These are phyloP conservation scores for Penicillium rolfsii DNA, from an alignment of 2,329 filamentous ascomycete genomes.

Conservation along the genomic window DNA sequence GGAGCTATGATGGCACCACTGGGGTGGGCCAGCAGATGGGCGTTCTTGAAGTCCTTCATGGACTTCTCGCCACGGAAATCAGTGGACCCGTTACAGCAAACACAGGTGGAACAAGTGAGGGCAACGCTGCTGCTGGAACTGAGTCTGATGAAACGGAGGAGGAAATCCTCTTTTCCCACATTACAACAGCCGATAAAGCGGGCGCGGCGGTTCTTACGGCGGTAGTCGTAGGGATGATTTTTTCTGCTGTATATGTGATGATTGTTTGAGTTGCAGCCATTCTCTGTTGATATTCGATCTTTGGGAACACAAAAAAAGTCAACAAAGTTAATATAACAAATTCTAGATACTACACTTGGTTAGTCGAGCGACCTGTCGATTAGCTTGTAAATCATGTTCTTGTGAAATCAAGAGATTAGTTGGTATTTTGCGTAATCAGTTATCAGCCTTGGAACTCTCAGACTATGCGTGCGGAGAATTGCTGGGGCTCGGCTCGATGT, in stretches of 20 bases:
- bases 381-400: too few relatives aligned
- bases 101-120: constrained; percentile 39
- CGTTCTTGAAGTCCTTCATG: constrained; percentile 41
- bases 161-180: constrained; percentile 19
- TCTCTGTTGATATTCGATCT: neutral
- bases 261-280: constrained; percentile 6
- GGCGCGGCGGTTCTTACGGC: constrained; percentile 50
- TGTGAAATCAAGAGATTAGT: too few relatives aligned
- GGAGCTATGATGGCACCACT: constrained; percentile 41
- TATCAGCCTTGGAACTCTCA: too few relatives aligned
- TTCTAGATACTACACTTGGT: too few relatives aligned
- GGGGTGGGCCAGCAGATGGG: constrained; percentile 49
- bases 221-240: constrained; percentile 26
- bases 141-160: constrained; percentile 20
- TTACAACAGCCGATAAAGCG: constrained; percentile 43
- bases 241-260: constrained; percentile 19
- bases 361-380: too few relatives aligned
- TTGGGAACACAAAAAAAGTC: neutral
- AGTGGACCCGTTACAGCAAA: constrained; percentile 36
- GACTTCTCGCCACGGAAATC: constrained; percentile 35
- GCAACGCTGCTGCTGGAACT: constrained; percentile 35
- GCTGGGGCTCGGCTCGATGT: too few relatives aligned
- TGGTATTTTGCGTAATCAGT: too few relatives aligned
- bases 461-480: neutral
- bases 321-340: neutral